phyloP scores from a whole-genome alignment of 2,329 filamentous ascomycete genomes.

The Xylariaceae sp. region DNA sequence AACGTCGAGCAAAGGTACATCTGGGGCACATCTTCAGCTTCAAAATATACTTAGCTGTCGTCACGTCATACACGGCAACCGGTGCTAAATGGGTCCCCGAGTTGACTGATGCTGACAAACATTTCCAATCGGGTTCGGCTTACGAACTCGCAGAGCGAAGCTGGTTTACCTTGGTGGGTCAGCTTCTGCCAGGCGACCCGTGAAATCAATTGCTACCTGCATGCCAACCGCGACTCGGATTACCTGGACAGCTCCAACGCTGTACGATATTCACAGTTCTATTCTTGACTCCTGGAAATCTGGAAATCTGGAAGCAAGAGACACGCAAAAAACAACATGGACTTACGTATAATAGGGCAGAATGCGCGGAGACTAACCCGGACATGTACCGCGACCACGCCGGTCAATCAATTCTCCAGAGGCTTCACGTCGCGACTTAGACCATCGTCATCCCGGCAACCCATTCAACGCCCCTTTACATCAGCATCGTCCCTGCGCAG shows the following conservation, averaged over 20 bases:
- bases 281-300: background rate
- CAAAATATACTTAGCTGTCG: too few species aligned
- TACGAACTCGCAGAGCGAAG: too few species aligned
- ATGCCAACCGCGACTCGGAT: background rate
- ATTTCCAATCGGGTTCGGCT: too few species aligned
- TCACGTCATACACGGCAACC: background rate
- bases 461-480: slow-evolving; percentile 6
- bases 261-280: background rate
- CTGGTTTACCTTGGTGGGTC: too few species aligned
- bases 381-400: background rate
- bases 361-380: slow-evolving; percentile 6
- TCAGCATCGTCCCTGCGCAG: background rate
- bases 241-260: background rate
- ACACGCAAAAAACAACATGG: slow-evolving; percentile 4
- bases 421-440: too few species aligned
- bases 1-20: too few species aligned
- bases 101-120: background rate
- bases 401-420: background rate
- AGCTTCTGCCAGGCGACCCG: background rate
- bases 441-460: background rate
- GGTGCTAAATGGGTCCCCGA: too few species aligned
- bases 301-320: background rate
- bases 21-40: too few species aligned
- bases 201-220: background rate
- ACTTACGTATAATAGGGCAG: background rate